phyloP scores from a whole-genome alignment of 2,329 filamentous ascomycete species.

The Ambrosiella beaveri region DNA sequence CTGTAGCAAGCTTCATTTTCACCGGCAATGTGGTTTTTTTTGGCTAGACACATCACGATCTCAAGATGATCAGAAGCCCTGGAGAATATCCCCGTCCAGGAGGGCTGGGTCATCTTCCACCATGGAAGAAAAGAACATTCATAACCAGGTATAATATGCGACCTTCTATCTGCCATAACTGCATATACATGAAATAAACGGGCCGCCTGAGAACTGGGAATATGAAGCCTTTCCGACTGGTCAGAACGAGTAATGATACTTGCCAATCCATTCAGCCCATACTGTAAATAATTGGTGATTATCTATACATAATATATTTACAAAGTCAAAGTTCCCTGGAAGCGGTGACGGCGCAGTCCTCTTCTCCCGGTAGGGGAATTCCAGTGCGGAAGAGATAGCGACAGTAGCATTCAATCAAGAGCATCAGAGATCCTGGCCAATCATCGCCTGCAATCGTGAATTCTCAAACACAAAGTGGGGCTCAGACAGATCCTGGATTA shows the following conservation, averaged over 20 bases:
- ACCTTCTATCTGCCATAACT: background rate
- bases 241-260: background rate
- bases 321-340: background rate
- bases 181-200: background rate
- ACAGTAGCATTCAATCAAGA: background rate
- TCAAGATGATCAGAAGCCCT: too few relatives aligned
- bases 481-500: background rate
- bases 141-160: background rate
- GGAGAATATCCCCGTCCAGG: too few relatives aligned
- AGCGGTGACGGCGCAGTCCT: background rate
- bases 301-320: background rate
- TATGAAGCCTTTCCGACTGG: background rate
- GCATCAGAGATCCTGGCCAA: background rate
- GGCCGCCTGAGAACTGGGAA: background rate
- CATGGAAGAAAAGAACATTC: background rate
- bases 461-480: background rate
- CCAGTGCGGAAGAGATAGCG: background rate
- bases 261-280: background rate
- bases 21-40: too few relatives aligned
- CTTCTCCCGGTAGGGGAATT: background rate
- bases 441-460: background rate
- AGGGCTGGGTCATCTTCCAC: too few relatives aligned
- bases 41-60: too few relatives aligned
- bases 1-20: too few relatives aligned
- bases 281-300: too few relatives aligned